phyloP scores from a whole-genome alignment of 208 protist species.

The Trypanosoma avium region DNA sequence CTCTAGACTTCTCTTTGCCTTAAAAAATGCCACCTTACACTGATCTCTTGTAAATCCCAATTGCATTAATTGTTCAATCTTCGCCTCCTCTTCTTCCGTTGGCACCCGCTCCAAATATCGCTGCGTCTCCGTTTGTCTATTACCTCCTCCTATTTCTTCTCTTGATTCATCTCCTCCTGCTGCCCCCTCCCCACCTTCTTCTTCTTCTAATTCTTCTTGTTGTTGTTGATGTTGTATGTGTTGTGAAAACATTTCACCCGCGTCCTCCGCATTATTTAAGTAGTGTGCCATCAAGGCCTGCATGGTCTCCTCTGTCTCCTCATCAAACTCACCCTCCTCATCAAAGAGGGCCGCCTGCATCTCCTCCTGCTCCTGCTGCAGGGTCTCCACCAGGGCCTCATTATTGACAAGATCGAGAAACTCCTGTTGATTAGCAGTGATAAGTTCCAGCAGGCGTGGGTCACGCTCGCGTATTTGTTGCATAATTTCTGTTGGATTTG shows the following conservation, averaged over 20 bases:
- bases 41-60: slow-evolving; percentile 83
- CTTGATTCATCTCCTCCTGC: background rate
- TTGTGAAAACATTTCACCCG: no score
- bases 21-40: slow-evolving; percentile 84
- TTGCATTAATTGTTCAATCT: slow-evolving; percentile 81
- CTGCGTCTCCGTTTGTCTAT: slow-evolving; percentile 21
- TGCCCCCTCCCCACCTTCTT: no score
- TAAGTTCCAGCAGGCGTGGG: slow-evolving; percentile 77
- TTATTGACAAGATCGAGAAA: slow-evolving; percentile 83
- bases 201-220: no score
- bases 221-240: no score
- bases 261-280: no score
- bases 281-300: slow-evolving; percentile 26
- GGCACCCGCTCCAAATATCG: slow-evolving; percentile 59
- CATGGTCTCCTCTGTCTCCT: slow-evolving; percentile 25
- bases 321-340: slow-evolving; percentile 39
- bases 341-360: slow-evolving; percentile 28
- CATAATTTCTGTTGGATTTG: slow-evolving; percentile 67
- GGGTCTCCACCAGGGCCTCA: slow-evolving; percentile 45
- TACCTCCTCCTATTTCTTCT: background rate
- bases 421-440: slow-evolving; percentile 69
- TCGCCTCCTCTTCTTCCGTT: slow-evolving; percentile 75
- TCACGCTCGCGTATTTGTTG: slow-evolving; percentile 67
- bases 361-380: slow-evolving; percentile 38
- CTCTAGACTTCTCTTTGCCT: slow-evolving; percentile 74